Evolutionary conservation across 306 rosid species (phyloP).

Genomic region (Trifolium dubium): DNA sequence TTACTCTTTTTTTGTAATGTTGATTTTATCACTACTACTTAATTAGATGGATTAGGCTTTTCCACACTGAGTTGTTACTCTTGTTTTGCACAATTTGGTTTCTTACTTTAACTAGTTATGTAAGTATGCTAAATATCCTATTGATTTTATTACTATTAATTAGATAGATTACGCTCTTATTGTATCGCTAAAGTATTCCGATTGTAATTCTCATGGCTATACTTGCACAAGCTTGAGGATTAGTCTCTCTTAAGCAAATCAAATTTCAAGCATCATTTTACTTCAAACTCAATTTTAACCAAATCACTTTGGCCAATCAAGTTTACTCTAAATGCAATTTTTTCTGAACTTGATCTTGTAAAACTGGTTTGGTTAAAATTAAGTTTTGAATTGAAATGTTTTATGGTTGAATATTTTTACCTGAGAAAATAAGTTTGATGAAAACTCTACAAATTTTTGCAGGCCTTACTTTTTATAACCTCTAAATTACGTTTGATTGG

Average conservation of each 20-base stretch:
- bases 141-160: neutral
- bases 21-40: too few relatives aligned
- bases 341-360: neutral
- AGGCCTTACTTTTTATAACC: neutral
- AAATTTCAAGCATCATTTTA: neutral
- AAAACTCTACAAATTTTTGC: neutral
- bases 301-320: neutral
- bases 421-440: neutral
- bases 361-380: neutral
- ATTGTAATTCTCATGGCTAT: neutral
- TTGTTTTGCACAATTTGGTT: neutral
- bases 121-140: neutral
- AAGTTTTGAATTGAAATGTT: neutral
- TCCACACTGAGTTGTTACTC: too few relatives aligned
- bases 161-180: neutral
- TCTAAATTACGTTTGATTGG: neutral
- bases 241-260: neutral
- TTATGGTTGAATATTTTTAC: neutral
- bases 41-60: too few relatives aligned
- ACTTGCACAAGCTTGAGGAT: neutral
- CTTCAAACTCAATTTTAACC: conserved; percentile 3
- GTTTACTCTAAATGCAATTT: neutral
- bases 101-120: neutral
- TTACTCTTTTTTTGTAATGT: too few relatives aligned
- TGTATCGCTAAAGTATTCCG: neutral